phyloP scores from a whole-genome alignment of 2,329 filamentous ascomycete genomes.

The Penicillium digitatum region DNA sequence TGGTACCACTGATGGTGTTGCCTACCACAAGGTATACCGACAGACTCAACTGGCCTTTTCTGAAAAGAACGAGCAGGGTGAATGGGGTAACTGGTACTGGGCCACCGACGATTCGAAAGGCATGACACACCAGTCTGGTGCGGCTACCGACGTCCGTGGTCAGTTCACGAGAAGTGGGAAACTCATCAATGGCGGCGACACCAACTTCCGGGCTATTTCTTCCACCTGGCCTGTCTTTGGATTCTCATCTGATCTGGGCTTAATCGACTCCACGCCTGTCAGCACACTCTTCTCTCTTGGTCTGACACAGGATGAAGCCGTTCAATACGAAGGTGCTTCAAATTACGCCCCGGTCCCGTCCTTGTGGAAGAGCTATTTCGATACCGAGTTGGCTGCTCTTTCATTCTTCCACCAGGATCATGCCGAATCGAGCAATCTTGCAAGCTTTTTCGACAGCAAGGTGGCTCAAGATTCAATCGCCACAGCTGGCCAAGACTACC shows the following conservation, averaged over 20 bases:
- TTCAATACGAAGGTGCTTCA: constrained; percentile 48
- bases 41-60: constrained; percentile 48
- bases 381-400: constrained; percentile 39
- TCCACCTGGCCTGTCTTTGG: constrained; percentile 52
- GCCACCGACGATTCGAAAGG: constrained; percentile 43
- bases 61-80: constrained; percentile 47
- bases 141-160: constrained; percentile 46
- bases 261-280: constrained; percentile 35
- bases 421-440: constrained; percentile 30
- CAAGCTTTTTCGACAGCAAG: constrained; percentile 41
- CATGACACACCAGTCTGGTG: constrained; percentile 48
- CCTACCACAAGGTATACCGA: constrained; percentile 58
- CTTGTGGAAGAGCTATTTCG: constrained; percentile 50
- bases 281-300: constrained; percentile 50
- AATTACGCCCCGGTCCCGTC: constrained; percentile 41
- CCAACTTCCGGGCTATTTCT: constrained; percentile 50
- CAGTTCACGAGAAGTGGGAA: constrained; percentile 45
- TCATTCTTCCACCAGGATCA: constrained; percentile 52
- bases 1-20: constrained; percentile 49
- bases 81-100: constrained; percentile 56
- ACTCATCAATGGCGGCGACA: constrained; percentile 47
- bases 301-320: constrained; percentile 47
- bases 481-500: constrained; percentile 48
- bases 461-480: constrained; percentile 44
- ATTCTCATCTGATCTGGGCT: constrained; percentile 50